These are phyloP conservation scores for Dianthus caryophyllus DNA, from an alignment of 148 eudicot species.

Conservation along the genomic window DNA sequence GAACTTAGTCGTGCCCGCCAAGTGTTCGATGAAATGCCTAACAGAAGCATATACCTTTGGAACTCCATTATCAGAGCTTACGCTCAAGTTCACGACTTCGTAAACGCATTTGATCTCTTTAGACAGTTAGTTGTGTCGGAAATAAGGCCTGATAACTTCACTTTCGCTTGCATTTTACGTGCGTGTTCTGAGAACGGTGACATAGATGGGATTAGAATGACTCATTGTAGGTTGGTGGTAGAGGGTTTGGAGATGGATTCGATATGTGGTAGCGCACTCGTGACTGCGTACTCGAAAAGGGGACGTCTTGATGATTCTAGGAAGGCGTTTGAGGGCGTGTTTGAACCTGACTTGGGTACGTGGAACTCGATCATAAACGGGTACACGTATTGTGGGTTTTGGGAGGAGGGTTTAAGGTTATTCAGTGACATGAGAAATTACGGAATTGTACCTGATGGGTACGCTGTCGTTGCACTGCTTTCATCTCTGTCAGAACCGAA, in stretches of 20 bases:
- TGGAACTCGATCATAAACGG: conserved; percentile 70
- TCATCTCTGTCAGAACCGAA: conserved; percentile 35
- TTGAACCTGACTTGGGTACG: conserved; percentile 55
- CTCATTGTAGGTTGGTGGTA: conserved; percentile 50
- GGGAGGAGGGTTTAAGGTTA: conserved; percentile 42
- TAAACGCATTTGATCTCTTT: conserved; percentile 42
- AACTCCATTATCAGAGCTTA: conserved; percentile 78
- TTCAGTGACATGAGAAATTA: conserved; percentile 40
- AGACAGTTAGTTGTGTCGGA: conserved; percentile 43
- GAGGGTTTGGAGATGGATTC: conserved; percentile 52
- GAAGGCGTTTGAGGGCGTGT: conserved; percentile 43
- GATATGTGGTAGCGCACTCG: conserved; percentile 60
- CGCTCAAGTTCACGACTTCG: conserved; percentile 45
- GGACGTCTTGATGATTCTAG: conserved; percentile 51
- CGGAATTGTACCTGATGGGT: conserved; percentile 61
- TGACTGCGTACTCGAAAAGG: conserved; percentile 60
- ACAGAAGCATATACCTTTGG: conserved; percentile 64
- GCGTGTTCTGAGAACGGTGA: conserved; percentile 48
- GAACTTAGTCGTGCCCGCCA: conserved; percentile 58
- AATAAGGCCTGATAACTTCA: conserved; percentile 60
- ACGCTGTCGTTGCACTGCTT: conserved; percentile 62
- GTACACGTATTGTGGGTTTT: conserved; percentile 52
- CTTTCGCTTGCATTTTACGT: conserved; percentile 72
- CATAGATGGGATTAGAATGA: conserved; percentile 32
- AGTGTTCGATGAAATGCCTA: conserved; percentile 61